phyloP scores from a whole-genome alignment of 2,329 filamentous ascomycete genomes.

The Salinomyces thailandicus region DNA sequence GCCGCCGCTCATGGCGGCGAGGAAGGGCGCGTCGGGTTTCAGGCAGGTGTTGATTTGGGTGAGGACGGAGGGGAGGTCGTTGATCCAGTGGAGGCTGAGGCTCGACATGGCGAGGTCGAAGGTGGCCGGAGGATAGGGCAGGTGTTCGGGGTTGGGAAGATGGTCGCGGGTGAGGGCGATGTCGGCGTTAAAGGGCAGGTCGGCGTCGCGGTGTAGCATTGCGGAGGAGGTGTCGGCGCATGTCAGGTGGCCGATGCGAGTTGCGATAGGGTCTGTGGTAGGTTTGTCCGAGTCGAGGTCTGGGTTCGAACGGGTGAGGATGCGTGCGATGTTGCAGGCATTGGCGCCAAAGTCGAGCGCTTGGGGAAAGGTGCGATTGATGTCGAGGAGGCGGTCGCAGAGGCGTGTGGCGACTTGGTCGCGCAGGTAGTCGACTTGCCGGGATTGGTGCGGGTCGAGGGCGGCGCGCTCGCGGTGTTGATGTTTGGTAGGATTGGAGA shows the following conservation, averaged over 20 bases:
- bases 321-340: conserved; percentile 83
- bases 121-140: conserved; percentile 63
- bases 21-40: conserved; percentile 83
- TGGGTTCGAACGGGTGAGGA: conserved; percentile 52
- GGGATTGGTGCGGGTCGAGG: conserved; percentile 55
- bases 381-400: conserved; percentile 80
- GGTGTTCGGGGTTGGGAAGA: conserved; percentile 59
- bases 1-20: conserved; percentile 92
- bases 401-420: conserved; percentile 81
- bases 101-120: conserved; percentile 90
- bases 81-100: conserved; percentile 91
- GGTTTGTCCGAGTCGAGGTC: conserved; percentile 55
- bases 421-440: conserved; percentile 82
- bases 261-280: conserved; percentile 55
- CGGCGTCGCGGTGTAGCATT: conserved; percentile 70
- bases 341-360: conserved; percentile 92
- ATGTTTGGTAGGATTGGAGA: conserved; percentile 80
- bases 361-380: conserved; percentile 74
- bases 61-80: conserved; percentile 79
- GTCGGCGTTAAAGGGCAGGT: conserved; percentile 61
- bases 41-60: conserved; percentile 76
- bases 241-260: conserved; percentile 61
- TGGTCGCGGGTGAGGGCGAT: conserved; percentile 65
- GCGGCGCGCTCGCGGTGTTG: conserved; percentile 84
- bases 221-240: conserved; percentile 71